Conservation (phyloP, 2,329 filamentous ascomycete species). For the Tolypocladium guangdongense region DNA sequence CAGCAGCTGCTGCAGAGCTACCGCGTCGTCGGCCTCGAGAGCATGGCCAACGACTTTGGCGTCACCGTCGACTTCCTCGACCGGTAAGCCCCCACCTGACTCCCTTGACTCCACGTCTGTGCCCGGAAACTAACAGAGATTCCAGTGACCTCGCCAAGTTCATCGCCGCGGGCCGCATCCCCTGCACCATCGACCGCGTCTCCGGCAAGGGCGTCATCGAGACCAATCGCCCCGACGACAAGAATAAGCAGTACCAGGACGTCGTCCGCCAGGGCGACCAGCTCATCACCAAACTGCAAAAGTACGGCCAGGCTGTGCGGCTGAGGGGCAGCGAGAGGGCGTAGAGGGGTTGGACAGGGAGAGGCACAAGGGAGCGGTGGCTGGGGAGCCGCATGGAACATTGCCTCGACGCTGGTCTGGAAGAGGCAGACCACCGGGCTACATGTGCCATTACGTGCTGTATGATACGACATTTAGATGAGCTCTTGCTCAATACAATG, state of each 20-base stretch:
- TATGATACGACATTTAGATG: conserved; percentile 4
- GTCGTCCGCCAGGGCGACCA: conserved; percentile 96
- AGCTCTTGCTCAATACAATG: neutral
- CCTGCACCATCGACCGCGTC: conserved; percentile 95
- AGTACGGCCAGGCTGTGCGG: conserved; percentile 94
- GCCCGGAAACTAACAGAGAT: neutral
- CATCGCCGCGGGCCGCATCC: conserved; percentile 86
- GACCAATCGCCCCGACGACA: conserved; percentile 94
- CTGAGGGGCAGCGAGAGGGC: conserved; percentile 90
- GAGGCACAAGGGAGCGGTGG: neutral
- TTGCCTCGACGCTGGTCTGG: neutral
- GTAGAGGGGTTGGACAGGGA: conserved; percentile 26
- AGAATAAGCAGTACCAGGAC: conserved; percentile 99
- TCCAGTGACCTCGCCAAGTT: conserved; percentile 86
- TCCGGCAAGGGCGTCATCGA: conserved; percentile 95
- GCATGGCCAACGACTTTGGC: conserved; percentile 95
- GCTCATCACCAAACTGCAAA: conserved; percentile 96
- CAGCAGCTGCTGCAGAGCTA: conserved; percentile 97
- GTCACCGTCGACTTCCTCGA: conserved; percentile 95
- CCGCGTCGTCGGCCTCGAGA: conserved; percentile 88
- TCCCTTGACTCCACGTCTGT: neutral
- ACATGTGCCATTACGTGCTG: conserved; percentile 2
- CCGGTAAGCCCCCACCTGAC: conserved; percentile 47
- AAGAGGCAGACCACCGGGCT: neutral
- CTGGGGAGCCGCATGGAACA: neutral